A percentile compares a stretch with the other conserved stretches of the same genome.
Evolutionary conservation across 1,139 yeast genomes (phyloP).

Genomic region (Suhomyces choctaworum): DNA sequence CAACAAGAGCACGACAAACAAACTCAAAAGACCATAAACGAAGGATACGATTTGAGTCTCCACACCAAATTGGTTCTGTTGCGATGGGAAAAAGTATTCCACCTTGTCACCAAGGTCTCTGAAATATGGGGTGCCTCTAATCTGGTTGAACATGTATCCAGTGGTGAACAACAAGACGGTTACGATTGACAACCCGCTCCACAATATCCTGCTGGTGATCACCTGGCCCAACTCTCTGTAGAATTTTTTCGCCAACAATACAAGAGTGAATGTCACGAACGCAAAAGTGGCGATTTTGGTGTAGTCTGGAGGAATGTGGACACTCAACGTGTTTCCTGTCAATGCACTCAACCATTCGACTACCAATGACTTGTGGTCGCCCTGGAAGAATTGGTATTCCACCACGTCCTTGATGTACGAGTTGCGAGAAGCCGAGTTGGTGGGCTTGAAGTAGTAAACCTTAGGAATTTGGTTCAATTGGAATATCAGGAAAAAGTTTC

Average conservation of each 20-base stretch:
- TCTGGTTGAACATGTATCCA: slow-evolving; percentile 93
- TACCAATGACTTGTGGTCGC: slow-evolving; percentile 50
- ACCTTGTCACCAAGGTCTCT: slow-evolving; percentile 57
- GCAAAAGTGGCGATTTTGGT: slow-evolving; percentile 53
- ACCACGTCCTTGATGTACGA: slow-evolving; percentile 38
- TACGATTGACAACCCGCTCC: slow-evolving; percentile 67
- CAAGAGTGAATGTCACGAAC: slow-evolving; percentile 34
- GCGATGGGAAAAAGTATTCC: slow-evolving; percentile 64
- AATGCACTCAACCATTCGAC: slow-evolving; percentile 35
- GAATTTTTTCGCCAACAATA: slow-evolving; percentile 24
- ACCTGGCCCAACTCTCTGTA: slow-evolving; percentile 35
- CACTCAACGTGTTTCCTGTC: slow-evolving; percentile 45
- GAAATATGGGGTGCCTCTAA: slow-evolving; percentile 73
- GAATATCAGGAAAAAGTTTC: slow-evolving; percentile 54
- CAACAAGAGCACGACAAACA: slow-evolving; percentile 49
- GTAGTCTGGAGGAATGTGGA: slow-evolving; percentile 58
- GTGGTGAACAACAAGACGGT: slow-evolving; percentile 70
- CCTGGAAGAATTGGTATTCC: slow-evolving; percentile 53
- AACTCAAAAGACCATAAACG: slow-evolving; percentile 58
- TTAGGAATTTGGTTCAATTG: slow-evolving; percentile 78
- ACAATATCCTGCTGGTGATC: slow-evolving; percentile 40
- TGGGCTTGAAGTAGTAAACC: slow-evolving; percentile 63
- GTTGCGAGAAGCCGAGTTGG: slow-evolving; percentile 32
- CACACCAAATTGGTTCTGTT: slow-evolving; percentile 74
- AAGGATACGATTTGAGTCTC: slow-evolving; percentile 78